Percentiles rank a stretch among this genome's conserved stretches.
These are phyloP conservation scores for Talaromyces pinophilus DNA, from an alignment of 2,329 filamentous ascomycete species.

Conservation along the genomic window DNA sequence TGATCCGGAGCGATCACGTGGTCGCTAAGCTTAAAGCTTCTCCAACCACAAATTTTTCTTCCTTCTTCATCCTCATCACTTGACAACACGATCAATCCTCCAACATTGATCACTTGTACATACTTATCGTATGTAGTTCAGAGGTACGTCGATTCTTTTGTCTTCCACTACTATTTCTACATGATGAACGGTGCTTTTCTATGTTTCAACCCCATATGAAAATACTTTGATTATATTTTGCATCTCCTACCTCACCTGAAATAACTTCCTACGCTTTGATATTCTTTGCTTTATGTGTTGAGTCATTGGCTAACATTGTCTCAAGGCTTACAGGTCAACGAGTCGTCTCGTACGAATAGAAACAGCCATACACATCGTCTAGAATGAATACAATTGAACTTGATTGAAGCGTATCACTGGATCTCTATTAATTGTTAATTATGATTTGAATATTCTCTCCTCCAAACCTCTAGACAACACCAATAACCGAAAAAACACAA, in stretches of 20 bases:
- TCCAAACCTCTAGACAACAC: not conserved
- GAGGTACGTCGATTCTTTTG: not conserved
- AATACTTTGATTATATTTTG: constrained; percentile 34
- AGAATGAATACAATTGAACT: not conserved
- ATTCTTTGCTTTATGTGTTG: not conserved
- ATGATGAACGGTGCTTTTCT: constrained; percentile 41
- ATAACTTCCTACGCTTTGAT: not conserved
- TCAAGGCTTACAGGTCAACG: not conserved
- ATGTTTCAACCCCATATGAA: constrained; percentile 46
- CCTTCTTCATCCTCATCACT: not conserved
- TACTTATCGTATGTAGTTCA: not conserved
- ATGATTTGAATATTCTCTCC: not conserved
- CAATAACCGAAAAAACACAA: not conserved
- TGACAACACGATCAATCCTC: not conserved
- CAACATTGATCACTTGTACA: not conserved
- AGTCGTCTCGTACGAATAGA: not conserved
- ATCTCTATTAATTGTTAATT: not conserved
- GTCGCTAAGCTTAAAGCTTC: constrained; percentile 29
- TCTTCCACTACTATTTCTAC: not conserved
- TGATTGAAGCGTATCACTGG: not conserved
- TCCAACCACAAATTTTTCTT: constrained; percentile 6
- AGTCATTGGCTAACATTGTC: not conserved
- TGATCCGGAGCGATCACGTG: constrained; percentile 29
- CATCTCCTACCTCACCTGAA: constrained; percentile 28
- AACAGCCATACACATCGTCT: no score